Percentiles rank a stretch among this genome's conserved stretches.
Evolutionary conservation across 768 basidiomycete genomes (phyloP).

Genomic region (Trametes villosa): DNA sequence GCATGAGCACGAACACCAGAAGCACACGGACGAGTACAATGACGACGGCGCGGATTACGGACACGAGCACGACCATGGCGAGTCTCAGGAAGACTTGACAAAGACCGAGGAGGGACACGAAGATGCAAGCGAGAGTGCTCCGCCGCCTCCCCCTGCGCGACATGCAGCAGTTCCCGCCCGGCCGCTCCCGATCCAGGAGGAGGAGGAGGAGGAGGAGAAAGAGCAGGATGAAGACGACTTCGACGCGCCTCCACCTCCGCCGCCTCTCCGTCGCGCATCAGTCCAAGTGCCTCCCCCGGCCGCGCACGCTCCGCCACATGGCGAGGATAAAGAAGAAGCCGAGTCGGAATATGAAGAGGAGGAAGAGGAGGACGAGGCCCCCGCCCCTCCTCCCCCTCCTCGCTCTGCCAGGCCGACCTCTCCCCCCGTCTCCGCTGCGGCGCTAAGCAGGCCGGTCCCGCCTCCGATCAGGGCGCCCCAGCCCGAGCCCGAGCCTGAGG

Average conservation of each 20-base stretch:
- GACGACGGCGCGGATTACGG: neutral
- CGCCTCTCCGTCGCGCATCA: constrained; percentile 17
- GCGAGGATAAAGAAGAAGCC: constrained; percentile 2
- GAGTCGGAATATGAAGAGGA: constrained; percentile 2
- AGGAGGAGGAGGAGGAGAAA: constrained; percentile 13
- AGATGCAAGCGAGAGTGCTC: constrained; percentile 3
- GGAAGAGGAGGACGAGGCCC: constrained; percentile 4
- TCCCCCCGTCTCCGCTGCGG: constrained; percentile 25
- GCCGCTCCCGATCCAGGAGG: neutral
- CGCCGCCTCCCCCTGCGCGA: constrained; percentile 21
- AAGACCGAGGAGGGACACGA: neutral
- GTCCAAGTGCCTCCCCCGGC: constrained; percentile 7
- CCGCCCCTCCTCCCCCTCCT: constrained; percentile 11
- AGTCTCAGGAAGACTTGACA: neutral
- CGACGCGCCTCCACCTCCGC: constrained; percentile 12
- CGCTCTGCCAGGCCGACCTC: constrained; percentile 16
- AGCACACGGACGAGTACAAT: neutral
- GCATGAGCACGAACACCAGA: constrained; percentile 6
- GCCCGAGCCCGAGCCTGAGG: neutral
- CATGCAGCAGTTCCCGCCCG: constrained; percentile 11
- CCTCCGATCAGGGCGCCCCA: constrained; percentile 29
- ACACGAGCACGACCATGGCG: neutral
- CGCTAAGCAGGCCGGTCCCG: constrained; percentile 29
- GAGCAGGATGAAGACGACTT: constrained; percentile 3
- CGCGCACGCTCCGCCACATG: constrained; percentile 2